phyloP scores from a whole-genome alignment of 306 rosid species.

The Arachis stenosperma region DNA sequence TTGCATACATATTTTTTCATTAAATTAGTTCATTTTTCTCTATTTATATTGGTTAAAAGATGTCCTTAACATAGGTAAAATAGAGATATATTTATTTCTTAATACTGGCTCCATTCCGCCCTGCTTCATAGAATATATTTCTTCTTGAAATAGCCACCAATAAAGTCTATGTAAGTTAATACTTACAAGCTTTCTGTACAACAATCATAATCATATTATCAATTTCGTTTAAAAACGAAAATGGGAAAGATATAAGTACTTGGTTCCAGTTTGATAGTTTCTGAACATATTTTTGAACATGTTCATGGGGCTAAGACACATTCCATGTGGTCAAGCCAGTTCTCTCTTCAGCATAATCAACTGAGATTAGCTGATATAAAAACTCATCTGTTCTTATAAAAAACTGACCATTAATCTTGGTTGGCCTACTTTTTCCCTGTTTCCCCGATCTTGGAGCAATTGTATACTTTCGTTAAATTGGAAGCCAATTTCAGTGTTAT shows the following conservation, averaged over 20 bases:
- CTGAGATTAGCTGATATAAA: not conserved
- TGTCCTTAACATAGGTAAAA: too few relatives aligned
- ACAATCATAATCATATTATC: not conserved
- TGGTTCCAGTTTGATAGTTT: not conserved
- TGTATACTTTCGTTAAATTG: not conserved
- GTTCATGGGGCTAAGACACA: not conserved
- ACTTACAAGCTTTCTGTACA: not conserved
- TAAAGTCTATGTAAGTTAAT: not conserved
- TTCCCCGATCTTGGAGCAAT: not conserved
- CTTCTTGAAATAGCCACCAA: not conserved
- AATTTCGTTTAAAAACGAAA: not conserved
- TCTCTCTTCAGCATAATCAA: not conserved
- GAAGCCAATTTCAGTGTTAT: conserved; percentile 5
- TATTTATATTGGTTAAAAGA: too few relatives aligned
- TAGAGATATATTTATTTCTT: too few relatives aligned
- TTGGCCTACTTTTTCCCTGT: not conserved
- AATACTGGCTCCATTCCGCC: too few relatives aligned
- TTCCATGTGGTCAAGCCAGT: not conserved
- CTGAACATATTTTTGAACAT: not conserved
- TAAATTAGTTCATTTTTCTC: too few relatives aligned
- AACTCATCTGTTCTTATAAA: conserved; percentile 7
- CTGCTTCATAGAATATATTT: not conserved
- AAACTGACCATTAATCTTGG: conserved; percentile 11
- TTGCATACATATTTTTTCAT: too few relatives aligned
- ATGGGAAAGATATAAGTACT: not conserved